These are phyloP conservation scores for Globisporangium solare DNA, from an alignment of 352 stramenopile genomes.

Conservation along the genomic window DNA sequence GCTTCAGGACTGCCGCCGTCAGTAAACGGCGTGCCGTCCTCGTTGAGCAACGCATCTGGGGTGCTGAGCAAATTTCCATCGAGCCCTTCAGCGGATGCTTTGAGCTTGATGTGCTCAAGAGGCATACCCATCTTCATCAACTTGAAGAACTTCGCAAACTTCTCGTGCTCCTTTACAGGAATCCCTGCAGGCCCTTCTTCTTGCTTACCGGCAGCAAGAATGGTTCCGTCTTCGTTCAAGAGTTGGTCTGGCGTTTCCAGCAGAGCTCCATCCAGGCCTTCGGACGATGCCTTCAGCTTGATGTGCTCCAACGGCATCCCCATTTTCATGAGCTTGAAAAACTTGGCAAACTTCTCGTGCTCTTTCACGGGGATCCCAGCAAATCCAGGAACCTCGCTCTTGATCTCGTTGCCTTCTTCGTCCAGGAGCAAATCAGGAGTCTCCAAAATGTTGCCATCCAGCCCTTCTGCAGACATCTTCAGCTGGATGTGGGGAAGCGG, in stretches of 20 bases:
- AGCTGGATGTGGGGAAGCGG: conserved; percentile 90
- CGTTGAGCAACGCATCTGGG: conserved; percentile 46
- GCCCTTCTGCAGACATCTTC: conserved; percentile 90
- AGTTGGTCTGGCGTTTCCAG: conserved; percentile 64
- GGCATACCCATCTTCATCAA: conserved; percentile 80
- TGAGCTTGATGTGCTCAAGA: conserved; percentile 59
- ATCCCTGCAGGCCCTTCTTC: conserved; percentile 25
- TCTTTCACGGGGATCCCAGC: conserved; percentile 67
- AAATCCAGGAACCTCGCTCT: conserved; percentile 15
- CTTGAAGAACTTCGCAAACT: conserved; percentile 83
- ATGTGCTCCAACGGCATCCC: conserved; percentile 79
- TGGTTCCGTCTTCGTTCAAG: conserved; percentile 55
- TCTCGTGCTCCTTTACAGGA: conserved; percentile 81
- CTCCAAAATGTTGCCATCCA: conserved; percentile 86
- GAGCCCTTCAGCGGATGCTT: conserved; percentile 55
- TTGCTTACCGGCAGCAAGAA: conserved; percentile 23
- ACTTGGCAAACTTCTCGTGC: conserved; percentile 90
- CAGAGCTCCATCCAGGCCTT: conserved; percentile 87
- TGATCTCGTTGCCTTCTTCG: conserved; percentile 47
- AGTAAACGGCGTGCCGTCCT: conserved; percentile 26
- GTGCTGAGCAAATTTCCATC: conserved; percentile 45
- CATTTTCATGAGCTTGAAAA: conserved; percentile 90
- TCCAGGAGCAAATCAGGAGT: conserved; percentile 61
- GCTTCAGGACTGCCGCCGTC: neutral
- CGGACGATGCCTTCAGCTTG: conserved; percentile 65